These are phyloP conservation scores for Lablab purpureus DNA, from an alignment of 306 rosid genomes.

Conservation along the genomic window DNA sequence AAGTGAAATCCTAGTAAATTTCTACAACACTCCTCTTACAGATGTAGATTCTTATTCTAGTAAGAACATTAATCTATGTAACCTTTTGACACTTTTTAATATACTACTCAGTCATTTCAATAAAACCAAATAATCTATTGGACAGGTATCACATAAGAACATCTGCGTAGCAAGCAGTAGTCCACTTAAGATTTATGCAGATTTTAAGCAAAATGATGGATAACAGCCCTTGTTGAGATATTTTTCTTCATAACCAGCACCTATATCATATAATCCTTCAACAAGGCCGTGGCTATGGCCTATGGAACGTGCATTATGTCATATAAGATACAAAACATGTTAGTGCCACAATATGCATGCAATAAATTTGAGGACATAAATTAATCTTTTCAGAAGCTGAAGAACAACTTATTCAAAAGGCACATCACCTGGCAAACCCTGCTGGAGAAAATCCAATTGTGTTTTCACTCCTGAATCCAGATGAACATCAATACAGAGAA, in stretches of 20 bases:
- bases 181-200: background rate
- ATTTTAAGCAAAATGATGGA: constrained; percentile 8
- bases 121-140: background rate
- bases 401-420: constrained; percentile 27
- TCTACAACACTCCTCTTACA: background rate
- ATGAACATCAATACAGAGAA: constrained; percentile 30
- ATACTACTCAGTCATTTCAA: background rate
- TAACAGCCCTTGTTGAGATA: constrained; percentile 16
- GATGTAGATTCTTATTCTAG: background rate
- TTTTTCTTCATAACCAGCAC: constrained; percentile 26
- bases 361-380: constrained; percentile 30
- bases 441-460: constrained; percentile 92
- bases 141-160: constrained; percentile 21
- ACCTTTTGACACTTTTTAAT: background rate
- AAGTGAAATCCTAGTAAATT: constrained; percentile 11
- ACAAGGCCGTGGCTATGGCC: constrained; percentile 6
- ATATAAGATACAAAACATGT: constrained; percentile 29
- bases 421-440: constrained; percentile 85
- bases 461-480: constrained; percentile 76
- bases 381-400: constrained; percentile 35
- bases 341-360: constrained; percentile 23
- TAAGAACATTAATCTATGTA: constrained; percentile 4
- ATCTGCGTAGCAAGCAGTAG: background rate
- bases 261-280: constrained; percentile 8
- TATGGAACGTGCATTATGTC: constrained; percentile 19